These are phyloP conservation scores for Coemansia sp. DNA, from an alignment of 192 early-diverging fungal genomes.

Conservation along the genomic window DNA sequence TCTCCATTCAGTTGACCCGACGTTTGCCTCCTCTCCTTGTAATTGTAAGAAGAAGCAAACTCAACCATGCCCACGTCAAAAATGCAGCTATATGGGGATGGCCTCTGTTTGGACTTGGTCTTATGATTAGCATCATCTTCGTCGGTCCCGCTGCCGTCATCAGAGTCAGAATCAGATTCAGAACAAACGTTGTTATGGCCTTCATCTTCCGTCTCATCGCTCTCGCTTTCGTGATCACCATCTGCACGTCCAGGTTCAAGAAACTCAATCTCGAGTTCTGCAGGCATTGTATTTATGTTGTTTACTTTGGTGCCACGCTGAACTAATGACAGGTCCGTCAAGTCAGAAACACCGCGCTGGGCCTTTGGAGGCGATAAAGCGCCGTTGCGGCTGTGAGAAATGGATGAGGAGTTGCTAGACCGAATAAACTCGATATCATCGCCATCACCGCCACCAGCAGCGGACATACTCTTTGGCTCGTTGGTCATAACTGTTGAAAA, in stretches of 20 bases:
- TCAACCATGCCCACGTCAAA: conserved; percentile 8
- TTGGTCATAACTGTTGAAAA: conserved; percentile 16
- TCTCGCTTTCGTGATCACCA: neutral
- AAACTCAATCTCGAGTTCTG: conserved; percentile 6
- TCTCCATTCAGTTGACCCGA: neutral
- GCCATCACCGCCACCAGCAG: neutral
- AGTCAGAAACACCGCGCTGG: conserved; percentile 27
- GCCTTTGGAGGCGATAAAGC: conserved; percentile 10
- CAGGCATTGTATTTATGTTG: neutral
- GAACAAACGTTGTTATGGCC: neutral
- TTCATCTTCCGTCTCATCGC: neutral
- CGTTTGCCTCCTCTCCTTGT: no score
- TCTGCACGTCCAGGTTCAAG: neutral
- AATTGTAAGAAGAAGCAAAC: neutral
- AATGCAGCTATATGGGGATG: conserved; percentile 6
- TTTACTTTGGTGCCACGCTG: neutral
- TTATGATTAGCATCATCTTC: conserved; percentile 9
- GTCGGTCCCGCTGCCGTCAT: neutral
- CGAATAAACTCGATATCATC: neutral
- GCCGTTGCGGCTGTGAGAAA: neutral
- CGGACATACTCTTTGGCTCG: neutral
- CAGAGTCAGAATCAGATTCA: neutral
- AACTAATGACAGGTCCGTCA: conserved; percentile 2
- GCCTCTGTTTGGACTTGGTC: neutral
- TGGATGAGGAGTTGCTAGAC: conserved; percentile 25